Evolutionary conservation across 805 yeast genomes (phyloP).

Genomic region (Spathaspora gorwiae): DNA sequence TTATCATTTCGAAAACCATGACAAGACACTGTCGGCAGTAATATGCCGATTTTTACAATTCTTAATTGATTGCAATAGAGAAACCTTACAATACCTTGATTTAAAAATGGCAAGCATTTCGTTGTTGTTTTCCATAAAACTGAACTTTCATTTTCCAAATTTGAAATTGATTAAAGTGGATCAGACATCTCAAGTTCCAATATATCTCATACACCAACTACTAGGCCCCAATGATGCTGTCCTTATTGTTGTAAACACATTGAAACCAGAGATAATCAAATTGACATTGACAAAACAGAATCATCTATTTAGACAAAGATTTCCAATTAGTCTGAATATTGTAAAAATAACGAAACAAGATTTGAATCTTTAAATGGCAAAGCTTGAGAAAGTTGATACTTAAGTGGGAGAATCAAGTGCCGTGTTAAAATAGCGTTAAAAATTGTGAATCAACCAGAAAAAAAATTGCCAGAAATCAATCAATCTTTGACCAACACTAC

Average conservation of each 20-base stretch:
- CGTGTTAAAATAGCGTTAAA: too few species aligned
- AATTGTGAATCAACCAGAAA: background rate
- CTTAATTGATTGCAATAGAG: background rate
- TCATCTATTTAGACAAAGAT: background rate
- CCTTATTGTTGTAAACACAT: background rate
- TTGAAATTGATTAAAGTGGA: conserved; percentile 20
- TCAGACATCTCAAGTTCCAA: conserved; percentile 8
- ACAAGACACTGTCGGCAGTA: background rate
- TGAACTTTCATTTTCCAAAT: conserved; percentile 8
- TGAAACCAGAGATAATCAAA: background rate
- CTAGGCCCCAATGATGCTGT: background rate
- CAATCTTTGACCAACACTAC: background rate
- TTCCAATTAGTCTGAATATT: background rate
- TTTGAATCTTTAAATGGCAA: background rate
- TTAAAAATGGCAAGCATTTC: conserved; percentile 11
- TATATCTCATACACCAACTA: background rate
- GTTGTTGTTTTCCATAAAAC: conserved; percentile 7
- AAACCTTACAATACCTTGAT: conserved; percentile 1
- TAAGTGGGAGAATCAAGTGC: background rate
- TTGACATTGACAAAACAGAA: background rate
- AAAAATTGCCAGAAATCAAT: background rate
- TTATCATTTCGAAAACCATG: background rate
- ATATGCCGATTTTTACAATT: background rate
- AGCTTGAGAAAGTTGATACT: background rate
- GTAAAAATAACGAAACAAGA: background rate